Evolutionary conservation across 495 filamentous ascomycete genomes (phyloP), one percentile per base, ranked within the genome.

Genomic region (Penicillium pancosmium): DNA sequence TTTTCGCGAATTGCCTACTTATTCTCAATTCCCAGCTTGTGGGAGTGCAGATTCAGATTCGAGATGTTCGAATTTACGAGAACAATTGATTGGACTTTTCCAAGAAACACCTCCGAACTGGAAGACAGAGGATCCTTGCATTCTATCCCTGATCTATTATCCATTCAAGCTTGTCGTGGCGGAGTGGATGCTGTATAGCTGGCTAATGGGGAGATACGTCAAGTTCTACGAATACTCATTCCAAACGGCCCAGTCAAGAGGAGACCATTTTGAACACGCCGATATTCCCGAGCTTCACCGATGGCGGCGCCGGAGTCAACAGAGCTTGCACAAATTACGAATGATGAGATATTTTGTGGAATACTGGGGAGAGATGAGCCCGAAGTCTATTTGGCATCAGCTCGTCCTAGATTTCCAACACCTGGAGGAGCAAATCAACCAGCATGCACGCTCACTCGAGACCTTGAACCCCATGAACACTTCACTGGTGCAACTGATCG

Each of bases 291-390:
- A 19, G 16, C 40, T 43, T 18, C 40, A 43, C 7, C 16, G 40
- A 7, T 43, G 40, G 40, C 40, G 40, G 7, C 40, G 40, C 7
- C 40, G 40, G 16, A 43, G 40, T 13, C 13, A 18, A 13, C 40
- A 43, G n/a, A 43, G 11, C 4, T 16, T 43, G 16, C 40, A 16
- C 54, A 59, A 54, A 50, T 8, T 23, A 48, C 25, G 41, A 27
- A 41, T 54, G 21, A 33, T 10, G 21, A 11, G 40, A 43, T 3
- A 4, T 8, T n/a, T 43, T 15, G n/a, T 43, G 1, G 40, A 43
- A 43, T 1, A 43, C 40, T 43, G 40, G 40, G 40, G 7, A 38
- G 10, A 38, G 11, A 11, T 5, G 15, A 38, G 10, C 15, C 35
- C 35, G 35, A 12, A 12, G 25, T 43, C 15, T 18, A 8, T 9